Evolutionary conservation across 805 yeast genomes (phyloP).

Genomic region (Candida morakotiae): DNA sequence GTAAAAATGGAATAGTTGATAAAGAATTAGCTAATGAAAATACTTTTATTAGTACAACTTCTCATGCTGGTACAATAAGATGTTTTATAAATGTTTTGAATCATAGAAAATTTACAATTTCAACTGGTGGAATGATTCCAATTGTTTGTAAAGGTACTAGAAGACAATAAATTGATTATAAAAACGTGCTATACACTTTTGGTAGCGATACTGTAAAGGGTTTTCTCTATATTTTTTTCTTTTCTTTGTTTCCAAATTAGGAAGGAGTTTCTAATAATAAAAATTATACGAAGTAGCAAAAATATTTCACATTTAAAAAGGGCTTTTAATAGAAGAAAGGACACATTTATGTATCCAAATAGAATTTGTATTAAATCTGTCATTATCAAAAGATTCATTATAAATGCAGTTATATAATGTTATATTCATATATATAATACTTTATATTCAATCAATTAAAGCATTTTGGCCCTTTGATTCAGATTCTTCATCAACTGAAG

Average conservation of each 20-base stretch:
- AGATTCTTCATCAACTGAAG: not conserved
- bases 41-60: slow-evolving; percentile 39
- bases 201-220: not conserved
- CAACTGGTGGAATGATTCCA: slow-evolving; percentile 66
- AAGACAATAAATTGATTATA: not conserved
- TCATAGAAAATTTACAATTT: slow-evolving; percentile 55
- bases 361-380: too few species aligned
- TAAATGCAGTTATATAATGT: too few species aligned
- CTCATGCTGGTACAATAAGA: slow-evolving; percentile 51
- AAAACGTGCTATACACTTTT: not conserved
- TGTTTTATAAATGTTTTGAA: slow-evolving; percentile 41
- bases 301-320: too few species aligned
- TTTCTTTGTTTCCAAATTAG: not conserved
- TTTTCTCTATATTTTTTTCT: too few species aligned
- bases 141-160: slow-evolving; percentile 44
- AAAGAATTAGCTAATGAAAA: slow-evolving; percentile 12
- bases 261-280: not conserved
- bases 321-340: too few species aligned
- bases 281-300: not conserved
- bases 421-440: not conserved
- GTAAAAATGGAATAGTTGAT: slow-evolving; percentile 14
- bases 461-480: slow-evolving; percentile 11
- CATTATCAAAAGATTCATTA: too few species aligned
- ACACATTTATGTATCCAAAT: too few species aligned
- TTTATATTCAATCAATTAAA: not conserved